Evolutionary conservation across 1,139 yeast species (phyloP), one percentile per base, ranked within the genome.

Genomic region (Komagataea norvegica): DNA sequence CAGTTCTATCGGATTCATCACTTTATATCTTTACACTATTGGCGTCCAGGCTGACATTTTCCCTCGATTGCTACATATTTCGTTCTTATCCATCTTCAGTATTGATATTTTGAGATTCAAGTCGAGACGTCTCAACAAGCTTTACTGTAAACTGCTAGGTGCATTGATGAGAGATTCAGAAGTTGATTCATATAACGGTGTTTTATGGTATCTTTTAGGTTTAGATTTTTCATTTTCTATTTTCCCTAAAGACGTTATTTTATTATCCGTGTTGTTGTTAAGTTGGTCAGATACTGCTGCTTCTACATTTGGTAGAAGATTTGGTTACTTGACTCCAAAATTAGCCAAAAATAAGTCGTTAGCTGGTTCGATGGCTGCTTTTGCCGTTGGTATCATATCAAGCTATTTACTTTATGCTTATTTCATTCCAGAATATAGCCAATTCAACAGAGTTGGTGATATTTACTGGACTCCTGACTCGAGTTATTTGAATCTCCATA

Each of bases 261-360:
- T 89, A 19, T 69, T 88, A 67, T 72, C 95, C 20, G 77, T 87
- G 8, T 67, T 88, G 48, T 66, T 91, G 40, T 72, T 91, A 47
- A 84, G 96, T 56, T 91, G 97, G 97, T 89, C 95, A 9, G 98
- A 91, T 57, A 88, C 97, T 8, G 93, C 97, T 6, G 98, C 98
- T 3, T 86, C 96, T 4, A 86, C 96, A 1, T 62, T 89, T 54
- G 98, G 97, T 17, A 72, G 97, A 48, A 73, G 72, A 37, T 87
- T 66, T 59, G 97, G 97, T 7, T 72, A 83, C 51, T 71, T 83
- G 49, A 87, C 96, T 6, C 95, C 95, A 29, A 78, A 79, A 55
- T 61, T 89, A 25, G 70, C 82, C 8, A 65, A 72, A 40, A 77
- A 78, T 43, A 91, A 91, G 60, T 83, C 95, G 2, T 65, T 91